Evolutionary conservation across 495 filamentous ascomycete genomes (phyloP), one percentile per base, ranked within the genome.

Genomic region (Aspergillus indologenus): DNA sequence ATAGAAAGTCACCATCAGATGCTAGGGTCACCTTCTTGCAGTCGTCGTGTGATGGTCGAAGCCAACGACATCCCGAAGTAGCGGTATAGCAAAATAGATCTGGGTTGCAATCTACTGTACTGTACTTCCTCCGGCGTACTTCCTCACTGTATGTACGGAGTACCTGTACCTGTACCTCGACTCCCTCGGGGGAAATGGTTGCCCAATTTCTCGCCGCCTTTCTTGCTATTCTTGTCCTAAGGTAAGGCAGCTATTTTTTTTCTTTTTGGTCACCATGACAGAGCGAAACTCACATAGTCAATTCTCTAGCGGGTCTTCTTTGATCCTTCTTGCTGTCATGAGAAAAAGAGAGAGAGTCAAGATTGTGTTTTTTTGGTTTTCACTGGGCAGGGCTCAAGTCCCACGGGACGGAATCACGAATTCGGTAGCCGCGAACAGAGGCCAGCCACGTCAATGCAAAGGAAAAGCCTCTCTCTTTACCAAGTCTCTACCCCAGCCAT

Each of bases 401-500:
- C 59, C 56, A 60, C 58, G 31, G 60, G 61, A 63, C 60, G 56
- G 61, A 24, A 61, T 49, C 48, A 48, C 24, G 49, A 34, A 47
- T 23, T 23, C 56, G 22, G 23, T 50, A 31, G 53, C 51, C 55
- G 49, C 65, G 65, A 67, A 67, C 61, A 51, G 65, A 67, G 53
- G 60, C 46, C 44, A 59, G 65, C 61, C 65, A 67, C 65, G 65
- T 67, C 65, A 60, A 60, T 62, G 50, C 42, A 46, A 53, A n/a
- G n/a, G n/a, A n/a, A n/a, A n/a, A n/a, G n/a, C n/a, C n/a, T n/a
- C n/a, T n/a, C n/a, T n/a, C n/a, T n/a, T n/a, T n/a, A n/a, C n/a
- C n/a, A n/a, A n/a, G n/a, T n/a, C n/a, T n/a, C n/a, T n/a, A n/a
- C n/a, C 20, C 34, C 4, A 51, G 31, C 65, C 65, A 64, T 64